These are phyloP conservation scores for Colletotrichum camelliae DNA, from an alignment of 2,329 filamentous ascomycete species.

Conservation along the genomic window DNA sequence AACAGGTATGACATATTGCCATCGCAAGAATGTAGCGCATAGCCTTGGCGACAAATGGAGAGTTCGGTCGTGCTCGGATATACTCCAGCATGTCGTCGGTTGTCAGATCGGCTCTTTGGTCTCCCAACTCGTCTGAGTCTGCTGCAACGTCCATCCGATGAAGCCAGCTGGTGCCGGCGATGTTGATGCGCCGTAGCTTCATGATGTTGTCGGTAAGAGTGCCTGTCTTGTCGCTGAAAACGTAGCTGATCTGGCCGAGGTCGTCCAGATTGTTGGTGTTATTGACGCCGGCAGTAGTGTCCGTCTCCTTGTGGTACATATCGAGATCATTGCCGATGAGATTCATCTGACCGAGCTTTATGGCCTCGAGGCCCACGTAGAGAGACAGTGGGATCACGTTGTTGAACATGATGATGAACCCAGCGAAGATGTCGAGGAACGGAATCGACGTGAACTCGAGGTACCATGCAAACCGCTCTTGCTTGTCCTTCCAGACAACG, in stretches of 20 bases:
- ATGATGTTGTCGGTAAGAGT: constrained; percentile 94
- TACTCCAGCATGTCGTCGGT: constrained; percentile 81
- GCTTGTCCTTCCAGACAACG: constrained; percentile 71
- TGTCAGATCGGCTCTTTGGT: no score
- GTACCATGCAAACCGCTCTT: constrained; percentile 79
- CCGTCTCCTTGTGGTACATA: constrained; percentile 85
- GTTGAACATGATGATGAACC: constrained; percentile 95
- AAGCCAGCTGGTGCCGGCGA: constrained; percentile 87
- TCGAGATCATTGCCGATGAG: constrained; percentile 80
- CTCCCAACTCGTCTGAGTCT: no score
- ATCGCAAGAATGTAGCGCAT: constrained; percentile 83
- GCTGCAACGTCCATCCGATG: constrained; percentile 83
- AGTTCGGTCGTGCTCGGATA: constrained; percentile 75
- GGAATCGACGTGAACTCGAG: constrained; percentile 70
- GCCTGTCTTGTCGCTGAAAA: constrained; percentile 95
- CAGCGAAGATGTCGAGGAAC: constrained; percentile 82
- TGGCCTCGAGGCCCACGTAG: constrained; percentile 87
- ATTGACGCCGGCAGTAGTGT: constrained; percentile 87
- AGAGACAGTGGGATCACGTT: constrained; percentile 90
- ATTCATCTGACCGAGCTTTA: constrained; percentile 80
- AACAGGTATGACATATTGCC: constrained; percentile 87
- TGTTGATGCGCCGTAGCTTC: constrained; percentile 91
- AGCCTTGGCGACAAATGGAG: constrained; percentile 78
- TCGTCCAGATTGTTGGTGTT: constrained; percentile 96
- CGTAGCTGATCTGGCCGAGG: constrained; percentile 85